A percentile compares a stretch with the other conserved stretches of the same genome.
Evolutionary conservation across 306 rosid species (phyloP).

Genomic region (Oxytropis ochrocephala): DNA sequence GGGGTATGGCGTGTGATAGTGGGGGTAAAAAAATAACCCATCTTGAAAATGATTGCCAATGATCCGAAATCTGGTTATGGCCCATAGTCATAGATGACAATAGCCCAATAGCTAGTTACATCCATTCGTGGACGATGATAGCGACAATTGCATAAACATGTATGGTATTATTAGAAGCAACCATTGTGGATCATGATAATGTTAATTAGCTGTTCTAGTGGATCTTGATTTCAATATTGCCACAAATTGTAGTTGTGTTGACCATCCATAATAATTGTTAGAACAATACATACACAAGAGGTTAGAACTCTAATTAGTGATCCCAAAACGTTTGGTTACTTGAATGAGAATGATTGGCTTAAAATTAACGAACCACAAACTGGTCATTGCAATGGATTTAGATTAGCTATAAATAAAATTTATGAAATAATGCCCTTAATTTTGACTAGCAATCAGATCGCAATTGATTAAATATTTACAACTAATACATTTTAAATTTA

Average conservation of each 20-base stretch:
- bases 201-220: conserved; percentile 1
- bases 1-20: too few species aligned
- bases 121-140: conserved; percentile 26
- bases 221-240: conserved; percentile 6
- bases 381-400: too few species aligned
- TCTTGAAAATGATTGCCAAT: too few species aligned
- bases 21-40: too few species aligned
- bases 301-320: conserved; percentile 10
- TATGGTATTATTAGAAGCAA: conserved; percentile 17
- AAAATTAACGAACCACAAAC: not conserved
- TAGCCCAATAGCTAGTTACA: not conserved
- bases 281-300: conserved; percentile 13
- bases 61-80: too few species aligned
- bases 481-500: too few species aligned
- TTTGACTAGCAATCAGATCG: not conserved
- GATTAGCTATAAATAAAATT: too few species aligned
- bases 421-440: too few species aligned
- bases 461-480: not conserved
- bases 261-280: not conserved
- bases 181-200: conserved; percentile 17
- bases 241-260: not conserved
- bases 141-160: conserved; percentile 16
- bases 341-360: not conserved
- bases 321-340: not conserved
- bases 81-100: not conserved